These are phyloP conservation scores for Didymella pomorum DNA, from an alignment of 2,329 filamentous ascomycete species.

Conservation along the genomic window DNA sequence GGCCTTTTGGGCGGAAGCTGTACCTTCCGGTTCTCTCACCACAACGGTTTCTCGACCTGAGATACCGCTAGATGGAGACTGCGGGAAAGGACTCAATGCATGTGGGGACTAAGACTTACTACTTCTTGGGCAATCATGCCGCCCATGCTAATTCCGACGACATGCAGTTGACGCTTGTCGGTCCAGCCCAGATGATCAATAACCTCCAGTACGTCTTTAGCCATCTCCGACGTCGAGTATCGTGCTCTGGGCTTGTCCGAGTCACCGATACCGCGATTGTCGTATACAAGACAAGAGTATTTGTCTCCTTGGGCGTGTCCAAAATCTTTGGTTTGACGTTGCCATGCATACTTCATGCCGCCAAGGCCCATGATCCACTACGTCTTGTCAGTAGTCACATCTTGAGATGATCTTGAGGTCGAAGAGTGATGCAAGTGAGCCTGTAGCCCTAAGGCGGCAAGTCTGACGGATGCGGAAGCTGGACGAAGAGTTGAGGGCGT, in stretches of 20 bases:
- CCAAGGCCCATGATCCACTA: slow-evolving; percentile 85
- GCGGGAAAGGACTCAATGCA: slow-evolving; percentile 18
- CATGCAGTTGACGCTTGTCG: slow-evolving; percentile 65
- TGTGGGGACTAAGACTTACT: slow-evolving; percentile 47
- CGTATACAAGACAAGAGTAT: slow-evolving; percentile 79
- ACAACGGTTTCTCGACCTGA: background rate
- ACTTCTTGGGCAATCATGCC: slow-evolving; percentile 94
- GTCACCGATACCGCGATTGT: slow-evolving; percentile 85
- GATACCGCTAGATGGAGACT: background rate
- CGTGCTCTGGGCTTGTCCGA: slow-evolving; percentile 79
- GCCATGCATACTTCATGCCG: slow-evolving; percentile 73
- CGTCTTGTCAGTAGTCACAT: slow-evolving; percentile 25
- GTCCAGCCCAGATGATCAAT: slow-evolving; percentile 74
- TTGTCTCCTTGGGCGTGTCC: slow-evolving; percentile 72
- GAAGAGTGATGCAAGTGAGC: background rate
- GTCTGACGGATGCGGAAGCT: slow-evolving; percentile 6
- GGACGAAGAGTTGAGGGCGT: background rate
- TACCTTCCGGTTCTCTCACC: slow-evolving; percentile 31
- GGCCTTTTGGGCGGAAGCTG: slow-evolving; percentile 33
- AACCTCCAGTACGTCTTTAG: slow-evolving; percentile 76
- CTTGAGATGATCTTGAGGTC: background rate
- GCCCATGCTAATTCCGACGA: slow-evolving; percentile 83
- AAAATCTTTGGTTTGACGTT: slow-evolving; percentile 83
- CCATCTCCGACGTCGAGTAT: slow-evolving; percentile 88
- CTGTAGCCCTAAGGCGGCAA: background rate